Evolutionary conservation across 2,329 filamentous ascomycete genomes (phyloP), one percentile per base, ranked within the genome.

Genomic region (Beauveria australis): DNA sequence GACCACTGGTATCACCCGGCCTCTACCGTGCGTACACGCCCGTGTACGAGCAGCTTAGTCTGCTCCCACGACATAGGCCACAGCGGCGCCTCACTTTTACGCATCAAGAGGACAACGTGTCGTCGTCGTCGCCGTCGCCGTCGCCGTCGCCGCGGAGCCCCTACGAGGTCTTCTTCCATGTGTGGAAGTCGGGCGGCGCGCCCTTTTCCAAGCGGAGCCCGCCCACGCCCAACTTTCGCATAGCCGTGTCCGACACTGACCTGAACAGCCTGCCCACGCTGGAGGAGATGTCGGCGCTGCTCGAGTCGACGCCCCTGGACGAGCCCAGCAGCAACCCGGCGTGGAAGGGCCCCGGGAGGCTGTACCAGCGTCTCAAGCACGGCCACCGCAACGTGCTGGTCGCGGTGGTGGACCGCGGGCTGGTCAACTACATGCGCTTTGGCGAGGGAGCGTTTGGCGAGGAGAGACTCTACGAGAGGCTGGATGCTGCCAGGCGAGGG

Each of bases 361-460:
- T 92, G 65, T 94, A 95, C 70, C 83, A 87, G 68, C 85, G 89
- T 62, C 76, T 97, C 64, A 93, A 92, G 73, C 86, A 96, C 68
- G 94, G 92, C 1, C 86, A 88, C 71, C 83, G 91, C 65, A 94
- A 91, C 72, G 89, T 94, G 37, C 79, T 97, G 40, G 72, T 99
- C 26, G 94, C 92, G 0, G 83, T 97, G 2, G 92, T 97, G 40
- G 94, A 97, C 71, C 84, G 91, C 64, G 94, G 94, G 0, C 81
- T 97, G 24, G 88, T 92, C 51, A 97, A 93, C 72, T 97, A 93
- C 71, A 79, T 97, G 68, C 79, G 89, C 26, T 81, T 97, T 62
- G 85, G 83, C 1, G 92, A 97, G 76, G 86, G 86, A 12, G 87
- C 87, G 1, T 97, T 97, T 74, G 87, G 81, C 0, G 82, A 85